These are phyloP conservation scores for Pilatotrama ljubarskyi DNA, from an alignment of 768 basidiomycete species.

Conservation along the genomic window DNA sequence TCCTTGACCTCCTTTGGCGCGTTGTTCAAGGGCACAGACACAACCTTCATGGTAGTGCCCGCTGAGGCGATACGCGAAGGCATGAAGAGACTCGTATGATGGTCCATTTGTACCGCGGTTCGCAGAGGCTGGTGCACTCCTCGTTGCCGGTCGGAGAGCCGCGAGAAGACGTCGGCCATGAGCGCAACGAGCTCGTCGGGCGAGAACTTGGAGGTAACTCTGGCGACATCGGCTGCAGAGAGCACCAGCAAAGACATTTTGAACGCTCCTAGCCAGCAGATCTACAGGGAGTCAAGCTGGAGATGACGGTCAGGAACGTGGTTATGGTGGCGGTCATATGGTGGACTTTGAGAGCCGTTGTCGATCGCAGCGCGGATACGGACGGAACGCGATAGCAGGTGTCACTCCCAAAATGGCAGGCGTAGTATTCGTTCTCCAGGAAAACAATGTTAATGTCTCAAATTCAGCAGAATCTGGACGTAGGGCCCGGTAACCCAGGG, in stretches of 20 bases:
- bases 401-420: neutral
- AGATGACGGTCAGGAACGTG: neutral
- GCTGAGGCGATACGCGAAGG: conserved; percentile 58
- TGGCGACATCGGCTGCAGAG: conserved; percentile 56
- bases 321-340: neutral
- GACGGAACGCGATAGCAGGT: neutral
- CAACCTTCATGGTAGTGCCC: conserved; percentile 78
- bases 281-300: no score
- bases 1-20: conserved; percentile 34
- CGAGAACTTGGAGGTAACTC: conserved; percentile 45
- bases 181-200: conserved; percentile 49
- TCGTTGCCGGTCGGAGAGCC: conserved; percentile 36
- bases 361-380: neutral
- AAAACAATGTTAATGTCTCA: neutral
- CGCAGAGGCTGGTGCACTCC: conserved; percentile 51
- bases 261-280: neutral
- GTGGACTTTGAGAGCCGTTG: neutral
- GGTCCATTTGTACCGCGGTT: conserved; percentile 48
- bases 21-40: conserved; percentile 58
- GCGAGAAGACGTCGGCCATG: conserved; percentile 61
- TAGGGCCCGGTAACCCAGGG: no score
- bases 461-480: neutral
- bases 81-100: conserved; percentile 79
- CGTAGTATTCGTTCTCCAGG: conserved; percentile 1
- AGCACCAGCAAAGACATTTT: conserved; percentile 58